Base-by-base conservation (phyloP, 2,329 filamentous ascomycete species). In the Trichophyton rubrum region DNA sequence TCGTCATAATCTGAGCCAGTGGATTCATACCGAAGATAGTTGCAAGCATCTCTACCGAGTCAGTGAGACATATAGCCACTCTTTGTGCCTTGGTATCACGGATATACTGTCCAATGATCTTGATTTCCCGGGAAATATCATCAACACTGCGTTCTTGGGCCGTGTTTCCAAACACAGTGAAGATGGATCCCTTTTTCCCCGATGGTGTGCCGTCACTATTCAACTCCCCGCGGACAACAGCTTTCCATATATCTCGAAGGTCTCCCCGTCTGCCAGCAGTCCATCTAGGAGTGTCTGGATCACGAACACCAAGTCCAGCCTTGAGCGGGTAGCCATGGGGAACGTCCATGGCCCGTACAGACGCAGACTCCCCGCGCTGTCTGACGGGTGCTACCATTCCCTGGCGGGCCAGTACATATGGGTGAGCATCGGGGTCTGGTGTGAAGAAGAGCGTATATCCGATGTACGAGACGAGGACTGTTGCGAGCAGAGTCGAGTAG, bases 1-100 rank as follows among this genome's bases (percentile, higher is more conserved):
- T 11, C 2, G n/a, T n/a, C 40, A 8, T 53, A 15, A 60, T 38
- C 20, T 5, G 3, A 27, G 27, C 17, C 2, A 20, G 20, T 53
- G 15, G 56, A 8, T 55, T 11, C 77, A 58, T 70, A 84, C 82
- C 82, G 68, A 99, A 95, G 20, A 97, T 77, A 6, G 87, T 81
- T 38, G 84, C 82, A 57, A 99, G 78, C 63, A 95, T 84, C 74
- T 99, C 93, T 68, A 95, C 80, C 55, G 90, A 96, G 78, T 99
- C 96, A 49, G 91, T 90, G 61, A 97, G 80, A 72, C 95, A 96
- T 64, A 97, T 82, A 64, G 90, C 93, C 35, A 97, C 88, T 57
- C 85, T 86, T 71, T 85, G 87, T 3, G 74, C 76, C 41, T 84
- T 84, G 60, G 85, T 83, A 64, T 87, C 82, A 67, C 88, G 82